Evolutionary conservation across 2,329 filamentous ascomycete species (phyloP), one percentile per base, ranked within the genome.

Genomic region (Aspergillus sp.): DNA sequence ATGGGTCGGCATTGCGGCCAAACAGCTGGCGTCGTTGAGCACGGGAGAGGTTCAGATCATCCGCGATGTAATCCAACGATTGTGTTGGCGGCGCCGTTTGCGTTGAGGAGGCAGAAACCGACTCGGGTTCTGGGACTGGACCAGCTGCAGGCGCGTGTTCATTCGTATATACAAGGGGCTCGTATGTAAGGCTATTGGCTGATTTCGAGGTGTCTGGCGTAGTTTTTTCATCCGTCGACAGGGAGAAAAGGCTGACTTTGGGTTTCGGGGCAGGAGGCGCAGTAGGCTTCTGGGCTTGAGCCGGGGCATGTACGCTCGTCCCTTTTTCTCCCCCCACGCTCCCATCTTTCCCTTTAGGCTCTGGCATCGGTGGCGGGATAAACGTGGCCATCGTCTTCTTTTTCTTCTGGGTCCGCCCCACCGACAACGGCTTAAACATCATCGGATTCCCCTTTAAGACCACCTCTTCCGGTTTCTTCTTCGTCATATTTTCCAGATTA

Each of bases 401-500:
- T 67, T 84, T 87, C 77, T 88, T 91, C 76, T 90, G 91, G 31
- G 86, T 82, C 60, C 90, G 84, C 15, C 87, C 85, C 14, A 97
- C 92, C 1, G 93, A 96, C 39, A 97, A 79, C 3, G 93, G 93
- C 70, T 88, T 90, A 74, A 98, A 97, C 85, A 91, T 90, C 73
- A 93, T 85, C 12, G 91, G 86, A 66, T 93, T 95, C 19, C 90
- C 90, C 67, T 86, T 85, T 66, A 85, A 81, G 43, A 82, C 82
- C 21, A 71, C 64, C 39, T 74, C 69, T n/a, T 71, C 70, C 5
- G 60, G 61, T 33, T 65, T 61, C n/a, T 66, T 57, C 31, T 33
- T 43, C 12, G 27, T 31, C 4, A 4, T 27, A 68, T 51, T 43
- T 14, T 47, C 33, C 9, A 43, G 33, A 11, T 23, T 52, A 4